A percentile compares a stretch with the other conserved stretches of the same genome.
Conservation (phyloP, 192 early-diverging fungal species). For the Podila clonocystis region DNA sequence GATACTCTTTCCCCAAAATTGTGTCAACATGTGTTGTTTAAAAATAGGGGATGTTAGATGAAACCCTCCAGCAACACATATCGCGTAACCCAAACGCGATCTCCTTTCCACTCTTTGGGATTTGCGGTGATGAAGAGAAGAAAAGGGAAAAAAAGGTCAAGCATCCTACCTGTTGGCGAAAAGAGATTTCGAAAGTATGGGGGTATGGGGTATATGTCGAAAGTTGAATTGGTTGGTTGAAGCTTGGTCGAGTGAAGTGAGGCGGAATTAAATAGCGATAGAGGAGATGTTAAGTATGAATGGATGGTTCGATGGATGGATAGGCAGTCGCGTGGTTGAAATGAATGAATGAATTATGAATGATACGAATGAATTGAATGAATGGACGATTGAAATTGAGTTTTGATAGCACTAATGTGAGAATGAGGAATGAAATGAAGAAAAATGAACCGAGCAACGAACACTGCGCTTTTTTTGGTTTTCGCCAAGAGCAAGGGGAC, state of each 20-base stretch:
- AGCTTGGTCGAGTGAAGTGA: not conserved
- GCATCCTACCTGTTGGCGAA: not conserved
- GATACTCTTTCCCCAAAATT: too few relatives aligned
- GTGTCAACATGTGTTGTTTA: too few relatives aligned
- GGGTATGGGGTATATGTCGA: not conserved
- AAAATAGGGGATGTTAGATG: not conserved
- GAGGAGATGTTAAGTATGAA: too few relatives aligned
- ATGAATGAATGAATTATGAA: constrained; percentile 5
- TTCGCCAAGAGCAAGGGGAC: not conserved
- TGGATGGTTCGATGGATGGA: not conserved
- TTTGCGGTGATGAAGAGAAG: not conserved
- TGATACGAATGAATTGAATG: too few relatives aligned
- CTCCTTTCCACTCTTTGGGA: too few relatives aligned
- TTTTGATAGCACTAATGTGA: not conserved
- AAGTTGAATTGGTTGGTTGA: not conserved
- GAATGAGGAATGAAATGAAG: not conserved
- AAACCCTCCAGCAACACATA: not conserved
- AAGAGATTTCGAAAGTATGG: not conserved
- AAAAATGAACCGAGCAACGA: not conserved
- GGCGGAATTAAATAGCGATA: too few relatives aligned
- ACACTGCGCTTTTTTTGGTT: too few relatives aligned
- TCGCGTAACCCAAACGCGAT: too few relatives aligned
- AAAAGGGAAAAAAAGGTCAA: not conserved
- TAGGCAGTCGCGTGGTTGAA: not conserved
- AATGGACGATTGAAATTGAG: not conserved